Conservation (phyloP, 208 protist genomes). For the Lotmaria passim region DNA sequence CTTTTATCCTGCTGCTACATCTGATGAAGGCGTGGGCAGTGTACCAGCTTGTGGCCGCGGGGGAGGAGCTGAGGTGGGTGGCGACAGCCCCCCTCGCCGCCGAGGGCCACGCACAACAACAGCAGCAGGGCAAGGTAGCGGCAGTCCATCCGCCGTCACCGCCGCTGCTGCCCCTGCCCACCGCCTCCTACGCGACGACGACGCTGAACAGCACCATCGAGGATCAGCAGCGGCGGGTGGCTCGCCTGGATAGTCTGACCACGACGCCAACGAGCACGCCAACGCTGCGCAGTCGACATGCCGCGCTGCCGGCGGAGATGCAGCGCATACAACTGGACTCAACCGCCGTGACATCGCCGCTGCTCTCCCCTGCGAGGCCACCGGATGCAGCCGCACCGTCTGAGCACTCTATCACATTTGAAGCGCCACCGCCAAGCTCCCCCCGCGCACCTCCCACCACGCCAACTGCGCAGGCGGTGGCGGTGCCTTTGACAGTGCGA, state of each 20-base stretch:
- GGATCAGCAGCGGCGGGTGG: constrained; percentile 38
- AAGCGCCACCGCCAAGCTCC: too few relatives aligned
- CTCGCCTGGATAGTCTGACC: constrained; percentile 32
- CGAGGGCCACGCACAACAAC: neutral
- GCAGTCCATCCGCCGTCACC: neutral
- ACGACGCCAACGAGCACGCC: constrained; percentile 28
- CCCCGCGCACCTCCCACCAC: neutral
- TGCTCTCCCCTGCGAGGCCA: neutral
- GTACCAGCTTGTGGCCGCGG: constrained; percentile 40
- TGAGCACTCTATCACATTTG: too few relatives aligned
- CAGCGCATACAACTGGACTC: constrained; percentile 37
- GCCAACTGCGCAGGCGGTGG: neutral
- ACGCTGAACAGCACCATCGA: constrained; percentile 33
- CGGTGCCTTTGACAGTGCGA: constrained; percentile 12
- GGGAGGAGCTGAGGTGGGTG: constrained; percentile 20
- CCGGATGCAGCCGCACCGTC: neutral
- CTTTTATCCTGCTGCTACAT: constrained; percentile 36
- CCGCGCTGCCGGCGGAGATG: constrained; percentile 31
- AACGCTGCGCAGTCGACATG: constrained; percentile 33
- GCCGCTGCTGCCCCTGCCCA: constrained; percentile 28
- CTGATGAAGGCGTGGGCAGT: constrained; percentile 63
- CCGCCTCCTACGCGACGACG: constrained; percentile 31
- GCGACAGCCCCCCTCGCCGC: neutral
- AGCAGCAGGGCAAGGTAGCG: neutral
- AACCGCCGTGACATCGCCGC: neutral